Evolutionary conservation across 305 asterid genomes (phyloP).

Genomic region (Fraxinus dipetala): DNA sequence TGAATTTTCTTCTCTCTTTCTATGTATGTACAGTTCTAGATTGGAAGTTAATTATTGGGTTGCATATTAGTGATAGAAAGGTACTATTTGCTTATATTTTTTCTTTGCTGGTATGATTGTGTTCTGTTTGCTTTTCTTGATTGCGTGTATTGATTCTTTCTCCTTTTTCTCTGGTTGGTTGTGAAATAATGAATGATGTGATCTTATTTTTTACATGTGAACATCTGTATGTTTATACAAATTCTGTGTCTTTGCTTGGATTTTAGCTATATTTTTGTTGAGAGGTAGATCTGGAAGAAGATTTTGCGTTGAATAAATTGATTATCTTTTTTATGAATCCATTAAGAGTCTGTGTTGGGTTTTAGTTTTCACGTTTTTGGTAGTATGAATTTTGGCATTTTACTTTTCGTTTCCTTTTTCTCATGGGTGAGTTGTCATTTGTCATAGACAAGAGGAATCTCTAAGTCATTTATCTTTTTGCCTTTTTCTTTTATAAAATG

Average conservation of each 20-base stretch:
- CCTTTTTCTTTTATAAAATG: conserved; percentile 28
- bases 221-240: not conserved
- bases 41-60: not conserved
- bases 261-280: conserved; percentile 9
- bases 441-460: conserved; percentile 56
- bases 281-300: conserved; percentile 11
- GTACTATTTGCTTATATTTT: not conserved
- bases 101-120: conserved; percentile 9
- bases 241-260: not conserved
- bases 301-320: conserved; percentile 14
- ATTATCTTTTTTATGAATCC: not conserved
- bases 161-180: not conserved
- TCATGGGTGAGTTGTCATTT: conserved; percentile 53
- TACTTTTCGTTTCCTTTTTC: conserved; percentile 35
- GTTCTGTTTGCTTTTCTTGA: conserved; percentile 11
- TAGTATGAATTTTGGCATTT: conserved; percentile 35
- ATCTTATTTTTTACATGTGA: not conserved
- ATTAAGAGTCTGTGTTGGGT: conserved; percentile 22
- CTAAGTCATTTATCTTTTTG: conserved; percentile 34
- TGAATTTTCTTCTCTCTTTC: not conserved
- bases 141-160: not conserved
- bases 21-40: not conserved
- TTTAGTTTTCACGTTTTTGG: conserved; percentile 26
- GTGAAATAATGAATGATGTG: not conserved
- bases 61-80: not conserved